Evolutionary conservation across 768 basidiomycete species (phyloP).

Genomic region (Lentinula raphanica): DNA sequence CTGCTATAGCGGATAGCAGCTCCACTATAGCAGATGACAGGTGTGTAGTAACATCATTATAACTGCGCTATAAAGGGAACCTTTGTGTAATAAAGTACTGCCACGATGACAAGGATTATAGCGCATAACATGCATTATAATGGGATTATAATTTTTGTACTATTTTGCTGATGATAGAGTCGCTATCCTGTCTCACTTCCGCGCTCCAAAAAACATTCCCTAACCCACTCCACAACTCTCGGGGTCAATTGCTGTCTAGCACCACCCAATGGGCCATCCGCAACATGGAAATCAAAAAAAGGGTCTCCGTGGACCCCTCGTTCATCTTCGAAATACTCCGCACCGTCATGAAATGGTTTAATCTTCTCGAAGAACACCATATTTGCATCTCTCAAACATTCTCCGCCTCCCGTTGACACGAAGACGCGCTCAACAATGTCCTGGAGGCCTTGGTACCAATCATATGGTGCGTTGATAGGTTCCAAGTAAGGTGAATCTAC

Average conservation of each 20-base stretch:
- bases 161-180: not conserved
- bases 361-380: conserved; percentile 21
- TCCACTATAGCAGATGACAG: too few relatives aligned
- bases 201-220: too few relatives aligned
- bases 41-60: too few relatives aligned
- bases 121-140: too few relatives aligned
- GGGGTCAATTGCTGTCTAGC: not conserved
- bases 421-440: conserved; percentile 27
- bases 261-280: not conserved
- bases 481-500: conserved; percentile 22
- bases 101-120: too few relatives aligned
- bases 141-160: too few relatives aligned
- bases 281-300: conserved; percentile 19
- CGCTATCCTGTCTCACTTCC: too few relatives aligned
- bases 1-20: too few relatives aligned
- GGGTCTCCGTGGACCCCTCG: conserved; percentile 33
- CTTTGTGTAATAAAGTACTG: too few relatives aligned
- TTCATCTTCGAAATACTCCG: conserved; percentile 22
- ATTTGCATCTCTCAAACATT: conserved; percentile 27
- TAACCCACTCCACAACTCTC: not conserved
- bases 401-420: conserved; percentile 29
- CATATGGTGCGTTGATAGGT: conserved; percentile 23
- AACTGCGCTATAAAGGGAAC: too few relatives aligned
- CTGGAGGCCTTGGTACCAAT: conserved; percentile 29
- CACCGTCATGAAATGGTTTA: conserved; percentile 12